phyloP scores from a whole-genome alignment of 2,329 filamentous ascomycete species.

The Endocalyx cinctus region DNA sequence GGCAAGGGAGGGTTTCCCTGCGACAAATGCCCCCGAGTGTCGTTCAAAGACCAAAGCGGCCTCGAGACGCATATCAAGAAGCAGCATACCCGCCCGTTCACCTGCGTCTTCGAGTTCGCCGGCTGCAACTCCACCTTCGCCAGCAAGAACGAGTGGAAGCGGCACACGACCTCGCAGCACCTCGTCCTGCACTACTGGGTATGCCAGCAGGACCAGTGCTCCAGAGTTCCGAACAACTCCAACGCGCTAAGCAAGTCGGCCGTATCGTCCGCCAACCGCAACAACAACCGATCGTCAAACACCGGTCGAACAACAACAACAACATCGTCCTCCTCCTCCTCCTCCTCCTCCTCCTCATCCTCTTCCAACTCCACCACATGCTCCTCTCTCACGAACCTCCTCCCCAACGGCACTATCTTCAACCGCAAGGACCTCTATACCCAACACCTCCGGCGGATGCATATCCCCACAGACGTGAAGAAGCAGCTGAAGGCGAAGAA shows the following conservation, averaged over 20 bases:
- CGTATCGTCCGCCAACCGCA: constrained; percentile 16
- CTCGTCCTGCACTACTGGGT: constrained; percentile 69
- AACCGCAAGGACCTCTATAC: constrained; percentile 91
- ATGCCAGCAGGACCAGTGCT: constrained; percentile 63
- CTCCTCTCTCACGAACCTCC: constrained; percentile 19
- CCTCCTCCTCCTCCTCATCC: no score
- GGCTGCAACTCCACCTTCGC: constrained; percentile 70
- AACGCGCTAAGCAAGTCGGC: constrained; percentile 13
- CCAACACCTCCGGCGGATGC: constrained; percentile 84
- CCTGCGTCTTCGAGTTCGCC: constrained; percentile 74
- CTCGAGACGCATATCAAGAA: constrained; percentile 48
- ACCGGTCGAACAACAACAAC: no score
- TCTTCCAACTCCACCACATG: constrained; percentile 6
- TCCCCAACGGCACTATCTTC: constrained; percentile 62
- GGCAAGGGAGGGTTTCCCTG: constrained; percentile 29
- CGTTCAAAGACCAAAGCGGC: constrained; percentile 41
- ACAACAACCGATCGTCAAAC: no score
- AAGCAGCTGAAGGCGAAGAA: constrained; percentile 34
- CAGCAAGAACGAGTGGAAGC: constrained; percentile 93
- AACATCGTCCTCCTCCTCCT: no score
- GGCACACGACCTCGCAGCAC: constrained; percentile 79
- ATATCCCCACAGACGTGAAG: constrained; percentile 48
- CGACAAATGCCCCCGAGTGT: constrained; percentile 28
- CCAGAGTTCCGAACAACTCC: constrained; percentile 26
- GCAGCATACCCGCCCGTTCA: constrained; percentile 58